Evolutionary conservation across 768 basidiomycete genomes (phyloP).

Genomic region (Lactifluus pinguis): DNA sequence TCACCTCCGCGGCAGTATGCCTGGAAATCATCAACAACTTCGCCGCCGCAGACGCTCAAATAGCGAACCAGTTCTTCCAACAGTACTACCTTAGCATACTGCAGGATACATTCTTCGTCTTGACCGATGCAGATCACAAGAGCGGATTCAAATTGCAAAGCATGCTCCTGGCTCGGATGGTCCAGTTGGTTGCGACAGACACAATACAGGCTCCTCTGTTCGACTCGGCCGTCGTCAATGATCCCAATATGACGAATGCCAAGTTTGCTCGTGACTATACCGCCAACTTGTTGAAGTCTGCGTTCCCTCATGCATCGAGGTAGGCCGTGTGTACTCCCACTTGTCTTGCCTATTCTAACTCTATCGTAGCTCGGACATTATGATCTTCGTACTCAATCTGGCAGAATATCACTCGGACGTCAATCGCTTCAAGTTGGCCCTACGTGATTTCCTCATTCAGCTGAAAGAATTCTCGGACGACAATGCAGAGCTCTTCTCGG

Average conservation of each 20-base stretch:
- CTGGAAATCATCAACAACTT: slow-evolving; percentile 96
- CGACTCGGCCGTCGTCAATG: slow-evolving; percentile 63
- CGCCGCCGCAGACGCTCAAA: slow-evolving; percentile 63
- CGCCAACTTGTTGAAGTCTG: slow-evolving; percentile 73
- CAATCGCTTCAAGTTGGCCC: slow-evolving; percentile 85
- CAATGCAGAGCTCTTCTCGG: slow-evolving; percentile 84
- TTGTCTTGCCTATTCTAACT: neutral
- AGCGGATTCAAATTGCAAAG: slow-evolving; percentile 96
- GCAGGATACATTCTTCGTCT: slow-evolving; percentile 94
- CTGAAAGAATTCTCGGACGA: slow-evolving; percentile 97
- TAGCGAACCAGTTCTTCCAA: slow-evolving; percentile 92
- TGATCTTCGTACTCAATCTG: slow-evolving; percentile 57
- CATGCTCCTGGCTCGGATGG: slow-evolving; percentile 84
- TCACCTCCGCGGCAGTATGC: slow-evolving; percentile 48
- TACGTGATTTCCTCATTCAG: slow-evolving; percentile 96
- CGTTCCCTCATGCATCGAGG: slow-evolving; percentile 90
- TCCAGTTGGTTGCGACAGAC: slow-evolving; percentile 82
- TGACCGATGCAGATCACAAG: slow-evolving; percentile 98
- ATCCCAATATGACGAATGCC: slow-evolving; percentile 67
- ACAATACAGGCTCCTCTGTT: slow-evolving; percentile 75
- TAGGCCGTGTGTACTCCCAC: slow-evolving; percentile 31
- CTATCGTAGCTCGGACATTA: slow-evolving; percentile 51
- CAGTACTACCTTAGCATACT: slow-evolving; percentile 89
- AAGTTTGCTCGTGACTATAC: slow-evolving; percentile 79
- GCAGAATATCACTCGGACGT: slow-evolving; percentile 70